Evolutionary conservation across 139 green algal species (phyloP), one percentile per base, ranked within the genome.

Genomic region (Medakamo hakoo): DNA sequence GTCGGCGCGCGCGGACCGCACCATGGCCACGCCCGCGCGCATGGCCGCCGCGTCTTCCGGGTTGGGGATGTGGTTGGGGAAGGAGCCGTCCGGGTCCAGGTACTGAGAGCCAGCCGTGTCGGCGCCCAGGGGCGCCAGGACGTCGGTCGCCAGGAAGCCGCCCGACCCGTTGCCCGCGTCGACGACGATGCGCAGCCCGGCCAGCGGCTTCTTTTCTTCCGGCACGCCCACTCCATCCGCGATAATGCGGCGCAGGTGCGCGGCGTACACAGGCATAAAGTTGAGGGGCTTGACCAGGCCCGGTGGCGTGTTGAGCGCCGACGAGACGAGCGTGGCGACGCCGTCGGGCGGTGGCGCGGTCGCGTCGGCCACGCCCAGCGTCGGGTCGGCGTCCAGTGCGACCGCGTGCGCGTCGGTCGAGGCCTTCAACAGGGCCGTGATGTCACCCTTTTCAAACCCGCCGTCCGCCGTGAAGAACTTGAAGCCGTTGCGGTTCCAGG

Each of bases 1-100:
- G 61, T 98, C 88, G 1, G 92, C 86, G 0, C 73, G 68, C 5
- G 69, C 63, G n/a, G 30, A 29, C 58, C 71, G 75, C 16, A 85
- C 80, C 2, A 80, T 78, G 2, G 71, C 55, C 23, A 81, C 72
- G 26, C 71, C 75, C 16, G 67, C 64, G 21, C 65, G 70, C 85
- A 95, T 95, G 24, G 92, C 92, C n/a, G 63, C 68, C 59, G 79
- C 77, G 62, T 97, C 86, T 72, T 98, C 92, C 0, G 90, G 90
- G 77, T 97, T 97, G 49, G 90, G 88, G 16, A 82, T 78, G 76
- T 98, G 92, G 77, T 95, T 92, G 63, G 92, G 91, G 65, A 95
- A 95, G 65, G 76, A 87, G 59, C 92, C 89, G 68, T 97, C 89
- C 4, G 91, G 89, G 26, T 96, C 81, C 28, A 98, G 74, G 72